Base-by-base conservation (phyloP, 2,329 filamentous ascomycete genomes). In the Diaporthe helianthi region DNA sequence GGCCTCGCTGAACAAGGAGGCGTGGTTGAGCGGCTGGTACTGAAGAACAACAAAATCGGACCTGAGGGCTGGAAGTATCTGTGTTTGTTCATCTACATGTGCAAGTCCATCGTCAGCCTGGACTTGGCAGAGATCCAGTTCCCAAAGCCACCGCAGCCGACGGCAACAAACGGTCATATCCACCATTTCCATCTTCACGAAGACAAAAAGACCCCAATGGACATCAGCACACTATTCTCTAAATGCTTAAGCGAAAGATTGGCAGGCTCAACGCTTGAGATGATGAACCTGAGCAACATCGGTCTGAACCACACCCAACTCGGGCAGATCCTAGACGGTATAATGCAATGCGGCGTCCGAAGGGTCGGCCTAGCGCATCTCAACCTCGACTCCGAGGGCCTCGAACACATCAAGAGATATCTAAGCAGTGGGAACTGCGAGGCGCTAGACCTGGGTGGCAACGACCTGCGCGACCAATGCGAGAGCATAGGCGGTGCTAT, bases 41-140 rank as follows among this genome's bases (percentile, higher is more conserved):
- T 99, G 51, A 97, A 97, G 80, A 93, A 97, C 80, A 98, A 98
- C 77, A 95, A 94, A 75, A 90, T 98, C 70, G 92, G 93, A 0
- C 84, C 86, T 0, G 92, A 97, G 72, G 96, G 95, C 19, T 99
- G 96, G 96, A 94, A 91, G 75, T 90, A 98, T 77, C 90, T 98
- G 69, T 92, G 91, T 49, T 83, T 97, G 8, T 99, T 98, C 77
- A 85, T 97, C 65, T 93, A 97, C 80, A 90, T 98, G 83, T 97
- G 93, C 74, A 90, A 90, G 71, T 94, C 94, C 1, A 84, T 99
- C 68, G 94, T 94, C 78, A 91, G 88, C 7, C 87, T 98, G 29
- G 96, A 99, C 78, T 79, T 98, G 33, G 97, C 94, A 0, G 91
- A 93, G 75, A 90, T 97, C 69, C 87, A 89, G 3, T 95, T 98